These are phyloP conservation scores for Zostera marina DNA, from an alignment of 116 monocot species.

Conservation along the genomic window DNA sequence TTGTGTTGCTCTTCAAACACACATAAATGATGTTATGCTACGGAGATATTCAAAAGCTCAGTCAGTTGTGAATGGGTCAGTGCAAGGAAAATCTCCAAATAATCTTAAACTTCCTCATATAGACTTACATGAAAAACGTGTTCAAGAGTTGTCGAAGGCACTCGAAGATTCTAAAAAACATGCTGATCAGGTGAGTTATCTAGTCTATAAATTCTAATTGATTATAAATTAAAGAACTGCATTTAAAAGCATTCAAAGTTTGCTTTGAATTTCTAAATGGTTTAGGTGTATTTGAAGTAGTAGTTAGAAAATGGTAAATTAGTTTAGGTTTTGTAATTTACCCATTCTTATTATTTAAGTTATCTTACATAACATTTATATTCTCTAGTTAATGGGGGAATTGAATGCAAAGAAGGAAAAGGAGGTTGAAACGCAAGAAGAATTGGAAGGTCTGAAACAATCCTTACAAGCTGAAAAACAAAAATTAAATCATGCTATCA, in stretches of 20 bases:
- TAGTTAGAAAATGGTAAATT: not conserved
- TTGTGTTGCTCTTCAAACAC: constrained; percentile 99
- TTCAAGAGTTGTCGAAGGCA: constrained; percentile 54
- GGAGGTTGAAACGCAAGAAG: constrained; percentile 58
- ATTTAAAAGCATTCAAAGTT: too few species aligned
- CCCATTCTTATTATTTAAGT: not conserved
- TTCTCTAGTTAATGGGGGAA: constrained; percentile 61
- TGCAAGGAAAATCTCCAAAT: constrained; percentile 47
- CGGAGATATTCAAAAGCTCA: constrained; percentile 84
- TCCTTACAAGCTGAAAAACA: constrained; percentile 50
- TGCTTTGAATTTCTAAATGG: too few species aligned
- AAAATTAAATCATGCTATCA: constrained; percentile 28
- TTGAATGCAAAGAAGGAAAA: constrained; percentile 50
- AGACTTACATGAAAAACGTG: constrained; percentile 54
- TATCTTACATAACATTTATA: not conserved
- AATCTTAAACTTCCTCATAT: constrained; percentile 27
- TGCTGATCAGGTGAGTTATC: constrained; percentile 42
- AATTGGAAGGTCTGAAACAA: constrained; percentile 61
- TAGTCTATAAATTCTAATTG: not conserved
- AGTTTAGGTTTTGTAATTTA: not conserved
- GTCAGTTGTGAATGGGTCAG: constrained; percentile 27
- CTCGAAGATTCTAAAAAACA: constrained; percentile 83
- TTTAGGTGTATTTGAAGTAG: too few species aligned
- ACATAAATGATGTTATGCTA: constrained; percentile 99
- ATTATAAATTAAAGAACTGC: too few species aligned